A percentile compares a stretch with the other conserved stretches of the same genome.
These are phyloP conservation scores for Monilinia vaccinii-corymbosi DNA, from an alignment of 2,329 filamentous ascomycete species.

Conservation along the genomic window DNA sequence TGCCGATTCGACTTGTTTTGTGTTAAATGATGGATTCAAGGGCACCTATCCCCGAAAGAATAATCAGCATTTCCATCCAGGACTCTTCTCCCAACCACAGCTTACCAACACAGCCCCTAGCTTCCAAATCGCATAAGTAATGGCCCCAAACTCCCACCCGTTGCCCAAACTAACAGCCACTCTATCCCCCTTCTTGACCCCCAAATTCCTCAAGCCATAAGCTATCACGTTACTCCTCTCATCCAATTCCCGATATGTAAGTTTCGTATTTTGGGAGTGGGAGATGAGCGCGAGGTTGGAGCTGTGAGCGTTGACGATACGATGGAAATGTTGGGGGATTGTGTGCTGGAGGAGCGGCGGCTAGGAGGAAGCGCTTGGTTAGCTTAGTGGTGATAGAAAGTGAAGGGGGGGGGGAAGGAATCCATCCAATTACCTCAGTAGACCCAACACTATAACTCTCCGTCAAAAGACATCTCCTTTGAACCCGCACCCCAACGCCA, in stretches of 20 bases:
- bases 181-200: constrained; percentile 72
- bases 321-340: constrained; percentile 63
- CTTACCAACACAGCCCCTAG: constrained; percentile 76
- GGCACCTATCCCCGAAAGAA: constrained; percentile 52
- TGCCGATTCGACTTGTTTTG: constrained; percentile 66
- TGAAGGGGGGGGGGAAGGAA: constrained; percentile 9
- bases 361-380: constrained; percentile 35
- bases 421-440: constrained; percentile 24
- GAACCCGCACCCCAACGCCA: neutral
- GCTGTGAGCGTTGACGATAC: constrained; percentile 53
- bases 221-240: constrained; percentile 67
- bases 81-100: neutral
- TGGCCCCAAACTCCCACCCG: constrained; percentile 69
- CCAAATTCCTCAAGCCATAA: constrained; percentile 56
- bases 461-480: constrained; percentile 26
- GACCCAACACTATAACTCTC: constrained; percentile 30
- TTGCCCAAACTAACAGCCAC: constrained; percentile 86
- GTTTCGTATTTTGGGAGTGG: constrained; percentile 39
- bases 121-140: constrained; percentile 89
- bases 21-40: constrained; percentile 83
- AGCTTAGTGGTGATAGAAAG: neutral
- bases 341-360: constrained; percentile 59
- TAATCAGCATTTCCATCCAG: neutral
- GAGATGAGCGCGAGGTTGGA: constrained; percentile 52
- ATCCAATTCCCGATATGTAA: constrained; percentile 68